Percentiles rank a stretch among this genome's conserved stretches.
These are phyloP conservation scores for Pseudogymnoascus sp. DNA, from an alignment of 2,329 filamentous ascomycete species.

Conservation along the genomic window DNA sequence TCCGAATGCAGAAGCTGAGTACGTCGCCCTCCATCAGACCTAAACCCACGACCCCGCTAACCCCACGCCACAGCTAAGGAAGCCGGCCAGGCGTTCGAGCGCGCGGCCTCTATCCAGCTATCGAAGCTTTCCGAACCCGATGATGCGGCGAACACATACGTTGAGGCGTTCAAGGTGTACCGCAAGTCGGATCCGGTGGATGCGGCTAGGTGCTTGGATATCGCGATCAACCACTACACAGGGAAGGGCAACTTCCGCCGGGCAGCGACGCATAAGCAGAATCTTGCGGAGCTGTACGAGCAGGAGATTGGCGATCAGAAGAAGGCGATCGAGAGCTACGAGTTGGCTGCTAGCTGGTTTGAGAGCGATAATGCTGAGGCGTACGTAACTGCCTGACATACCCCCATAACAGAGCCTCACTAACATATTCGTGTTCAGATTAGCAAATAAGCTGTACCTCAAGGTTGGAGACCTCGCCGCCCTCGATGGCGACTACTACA, in stretches of 20 bases:
- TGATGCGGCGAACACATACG: slow-evolving; percentile 80
- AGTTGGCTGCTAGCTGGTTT: slow-evolving; percentile 82
- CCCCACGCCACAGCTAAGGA: slow-evolving; percentile 46
- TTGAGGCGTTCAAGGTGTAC: slow-evolving; percentile 94
- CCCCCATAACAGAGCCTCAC: slow-evolving; percentile 3
- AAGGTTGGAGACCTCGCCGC: slow-evolving; percentile 87
- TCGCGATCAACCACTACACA: slow-evolving; percentile 80
- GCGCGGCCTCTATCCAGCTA: slow-evolving; percentile 72
- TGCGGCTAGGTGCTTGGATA: slow-evolving; percentile 70
- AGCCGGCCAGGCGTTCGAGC: slow-evolving; percentile 79
- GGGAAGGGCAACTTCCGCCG: slow-evolving; percentile 83
- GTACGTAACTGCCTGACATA: slow-evolving; percentile 40
- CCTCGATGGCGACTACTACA: slow-evolving; percentile 75
- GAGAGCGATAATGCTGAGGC: slow-evolving; percentile 78
- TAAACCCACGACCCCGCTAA: not conserved
- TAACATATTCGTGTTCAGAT: slow-evolving; percentile 37
- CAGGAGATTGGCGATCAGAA: slow-evolving; percentile 70
- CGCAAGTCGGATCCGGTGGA: slow-evolving; percentile 75
- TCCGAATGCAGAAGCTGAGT: slow-evolving; percentile 81
- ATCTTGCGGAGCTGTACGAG: slow-evolving; percentile 79
- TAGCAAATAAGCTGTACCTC: slow-evolving; percentile 88
- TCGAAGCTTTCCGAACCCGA: slow-evolving; percentile 82
- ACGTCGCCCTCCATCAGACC: slow-evolving; percentile 26
- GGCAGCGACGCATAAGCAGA: slow-evolving; percentile 85
- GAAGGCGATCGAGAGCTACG: slow-evolving; percentile 73